Conservation (phyloP, 2,329 filamentous ascomycete species). For the Rhinocladiella similis region DNA sequence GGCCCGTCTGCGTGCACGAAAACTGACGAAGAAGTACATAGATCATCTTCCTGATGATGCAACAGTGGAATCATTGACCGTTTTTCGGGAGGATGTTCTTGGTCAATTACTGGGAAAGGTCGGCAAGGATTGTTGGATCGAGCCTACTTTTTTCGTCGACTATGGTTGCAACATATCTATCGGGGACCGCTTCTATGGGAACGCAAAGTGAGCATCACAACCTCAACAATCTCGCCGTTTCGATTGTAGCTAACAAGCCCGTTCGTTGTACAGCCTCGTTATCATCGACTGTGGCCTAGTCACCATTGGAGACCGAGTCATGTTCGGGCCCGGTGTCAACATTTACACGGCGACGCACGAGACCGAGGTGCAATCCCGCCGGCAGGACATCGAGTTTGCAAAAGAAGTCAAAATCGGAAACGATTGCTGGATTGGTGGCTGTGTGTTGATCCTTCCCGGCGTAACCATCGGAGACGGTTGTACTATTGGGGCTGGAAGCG, state of each 20-base stretch:
- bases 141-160: constrained; percentile 63
- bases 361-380: constrained; percentile 49
- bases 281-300: constrained; percentile 56
- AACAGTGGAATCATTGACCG: background rate
- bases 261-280: background rate
- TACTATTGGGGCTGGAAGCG: constrained; percentile 41
- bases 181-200: constrained; percentile 63
- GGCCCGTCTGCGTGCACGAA: too few relatives aligned
- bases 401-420: constrained; percentile 50
- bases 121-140: constrained; percentile 44
- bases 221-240: too few relatives aligned
- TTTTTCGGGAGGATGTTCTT: background rate
- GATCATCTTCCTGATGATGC: background rate
- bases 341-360: constrained; percentile 57
- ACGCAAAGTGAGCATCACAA: background rate
- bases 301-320: constrained; percentile 52
- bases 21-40: too few relatives aligned
- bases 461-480: constrained; percentile 44
- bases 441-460: constrained; percentile 44
- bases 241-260: too few relatives aligned
- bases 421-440: constrained; percentile 51
- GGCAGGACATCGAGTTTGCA: constrained; percentile 52
- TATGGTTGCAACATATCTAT: constrained; percentile 67
- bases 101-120: background rate
- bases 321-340: constrained; percentile 54